A percentile compares a stretch with the other conserved stretches of the same genome.
phyloP scores from a whole-genome alignment of 257 asterid species.

The Rubia yunnanensis region DNA sequence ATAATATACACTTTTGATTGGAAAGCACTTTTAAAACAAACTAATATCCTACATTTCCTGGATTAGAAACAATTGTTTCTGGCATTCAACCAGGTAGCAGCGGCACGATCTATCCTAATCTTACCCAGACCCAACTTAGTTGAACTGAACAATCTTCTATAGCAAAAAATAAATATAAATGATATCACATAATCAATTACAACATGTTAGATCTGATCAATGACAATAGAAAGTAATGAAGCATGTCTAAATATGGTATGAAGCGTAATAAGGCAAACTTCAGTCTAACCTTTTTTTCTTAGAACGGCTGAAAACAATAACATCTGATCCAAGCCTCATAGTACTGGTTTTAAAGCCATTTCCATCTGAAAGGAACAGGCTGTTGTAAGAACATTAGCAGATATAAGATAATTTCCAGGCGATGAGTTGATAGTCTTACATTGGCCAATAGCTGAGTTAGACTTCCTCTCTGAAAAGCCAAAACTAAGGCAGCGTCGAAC shows the following conservation, averaged over 20 bases:
- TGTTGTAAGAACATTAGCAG: slow-evolving; percentile 3
- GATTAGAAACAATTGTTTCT: neutral
- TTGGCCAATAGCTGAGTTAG: slow-evolving; percentile 64
- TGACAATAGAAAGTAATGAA: neutral
- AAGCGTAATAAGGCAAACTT: neutral
- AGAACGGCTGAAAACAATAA: slow-evolving; percentile 72
- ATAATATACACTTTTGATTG: neutral
- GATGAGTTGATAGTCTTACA: slow-evolving; percentile 37
- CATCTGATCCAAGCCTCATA: slow-evolving; percentile 97
- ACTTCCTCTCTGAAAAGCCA: slow-evolving; percentile 83
- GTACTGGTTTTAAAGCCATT: slow-evolving; percentile 96
- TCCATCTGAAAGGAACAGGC: slow-evolving; percentile 63
- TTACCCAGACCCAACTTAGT: neutral
- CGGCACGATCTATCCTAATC: neutral
- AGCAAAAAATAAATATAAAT: neutral
- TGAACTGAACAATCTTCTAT: neutral
- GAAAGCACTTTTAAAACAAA: neutral
- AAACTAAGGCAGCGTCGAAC: slow-evolving; percentile 82
- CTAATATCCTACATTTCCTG: neutral
- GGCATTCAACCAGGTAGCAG: neutral
- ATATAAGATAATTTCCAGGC: neutral
- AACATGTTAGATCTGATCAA: neutral
- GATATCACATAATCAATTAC: neutral
- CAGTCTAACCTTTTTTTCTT: slow-evolving; percentile 38
- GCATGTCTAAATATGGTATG: neutral